Conservation (phyloP, 2,329 filamentous ascomycete species). For the Orbilia ellipsospora region DNA sequence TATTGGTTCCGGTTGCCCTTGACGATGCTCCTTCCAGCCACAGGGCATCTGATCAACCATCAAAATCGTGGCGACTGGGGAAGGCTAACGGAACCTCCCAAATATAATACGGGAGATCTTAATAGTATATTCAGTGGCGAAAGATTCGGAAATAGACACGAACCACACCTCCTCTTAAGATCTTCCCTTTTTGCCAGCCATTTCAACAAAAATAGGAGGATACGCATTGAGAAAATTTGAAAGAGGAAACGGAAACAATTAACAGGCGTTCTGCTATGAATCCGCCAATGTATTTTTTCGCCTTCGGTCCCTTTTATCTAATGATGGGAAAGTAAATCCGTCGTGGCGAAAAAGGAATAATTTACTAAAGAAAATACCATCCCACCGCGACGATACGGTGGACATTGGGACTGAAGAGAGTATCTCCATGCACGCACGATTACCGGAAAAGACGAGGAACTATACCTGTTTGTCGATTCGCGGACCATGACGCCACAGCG, state of each 20-base stretch:
- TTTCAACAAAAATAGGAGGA: slow-evolving; percentile 2
- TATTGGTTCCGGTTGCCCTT: no score
- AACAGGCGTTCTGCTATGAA: background rate
- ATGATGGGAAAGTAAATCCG: background rate
- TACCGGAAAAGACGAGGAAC: background rate
- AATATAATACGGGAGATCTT: no score
- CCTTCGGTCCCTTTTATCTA: no score
- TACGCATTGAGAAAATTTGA: no score
- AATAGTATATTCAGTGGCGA: slow-evolving; percentile 6
- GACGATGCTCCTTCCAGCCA: slow-evolving; percentile 4
- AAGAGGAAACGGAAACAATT: background rate
- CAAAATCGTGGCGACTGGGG: slow-evolving; percentile 11
- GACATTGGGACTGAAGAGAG: background rate
- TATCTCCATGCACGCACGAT: background rate
- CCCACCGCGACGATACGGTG: background rate
- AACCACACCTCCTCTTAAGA: background rate
- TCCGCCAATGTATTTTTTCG: no score
- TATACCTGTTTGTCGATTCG: slow-evolving; percentile 2
- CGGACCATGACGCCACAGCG: slow-evolving; percentile 44
- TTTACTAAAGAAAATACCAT: background rate
- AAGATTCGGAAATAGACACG: background rate
- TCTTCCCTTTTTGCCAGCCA: background rate
- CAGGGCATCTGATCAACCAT: background rate
- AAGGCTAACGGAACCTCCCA: no score
- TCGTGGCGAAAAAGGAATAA: slow-evolving; percentile 4